Conservation (phyloP, 2,329 filamentous ascomycete species). For the Talaromyces verruculosus region DNA sequence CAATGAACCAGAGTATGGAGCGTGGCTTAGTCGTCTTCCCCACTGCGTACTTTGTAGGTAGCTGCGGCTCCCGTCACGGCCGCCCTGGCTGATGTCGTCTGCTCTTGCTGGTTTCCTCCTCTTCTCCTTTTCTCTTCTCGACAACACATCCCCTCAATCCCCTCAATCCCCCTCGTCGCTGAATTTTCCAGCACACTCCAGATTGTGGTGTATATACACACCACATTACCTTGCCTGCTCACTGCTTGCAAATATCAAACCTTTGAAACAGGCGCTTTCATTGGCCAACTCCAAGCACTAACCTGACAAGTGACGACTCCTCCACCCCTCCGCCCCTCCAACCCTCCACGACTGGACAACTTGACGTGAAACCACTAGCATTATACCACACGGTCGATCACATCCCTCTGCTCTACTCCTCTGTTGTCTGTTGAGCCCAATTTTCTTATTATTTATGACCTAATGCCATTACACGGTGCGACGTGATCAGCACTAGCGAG, state of each 20-base stretch:
- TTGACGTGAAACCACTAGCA: constrained; percentile 8
- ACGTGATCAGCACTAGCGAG: constrained; percentile 10
- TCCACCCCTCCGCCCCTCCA: constrained; percentile 23
- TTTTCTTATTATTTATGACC: constrained; percentile 31
- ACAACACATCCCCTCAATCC: background rate
- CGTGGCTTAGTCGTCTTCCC: constrained; percentile 7
- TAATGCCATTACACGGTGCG: constrained; percentile 24
- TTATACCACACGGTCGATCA: constrained; percentile 6
- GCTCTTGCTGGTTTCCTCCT: background rate
- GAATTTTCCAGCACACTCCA: background rate
- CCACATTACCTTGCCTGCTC: background rate
- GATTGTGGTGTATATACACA: background rate
- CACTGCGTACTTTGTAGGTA: background rate
- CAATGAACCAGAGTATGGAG: background rate
- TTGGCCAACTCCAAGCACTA: background rate
- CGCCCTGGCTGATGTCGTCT: background rate
- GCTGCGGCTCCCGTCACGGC: background rate
- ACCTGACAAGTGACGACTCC: constrained; percentile 18
- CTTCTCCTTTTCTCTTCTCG: background rate
- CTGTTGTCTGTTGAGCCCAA: background rate
- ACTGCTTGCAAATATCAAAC: background rate
- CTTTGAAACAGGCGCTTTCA: background rate
- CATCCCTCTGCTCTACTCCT: background rate
- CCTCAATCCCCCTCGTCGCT: background rate
- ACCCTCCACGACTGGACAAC: constrained; percentile 13